Evolutionary conservation across 1,284 basidiomycete species (phyloP).

Genomic region (Pyrrhoderma lamaoense): DNA sequence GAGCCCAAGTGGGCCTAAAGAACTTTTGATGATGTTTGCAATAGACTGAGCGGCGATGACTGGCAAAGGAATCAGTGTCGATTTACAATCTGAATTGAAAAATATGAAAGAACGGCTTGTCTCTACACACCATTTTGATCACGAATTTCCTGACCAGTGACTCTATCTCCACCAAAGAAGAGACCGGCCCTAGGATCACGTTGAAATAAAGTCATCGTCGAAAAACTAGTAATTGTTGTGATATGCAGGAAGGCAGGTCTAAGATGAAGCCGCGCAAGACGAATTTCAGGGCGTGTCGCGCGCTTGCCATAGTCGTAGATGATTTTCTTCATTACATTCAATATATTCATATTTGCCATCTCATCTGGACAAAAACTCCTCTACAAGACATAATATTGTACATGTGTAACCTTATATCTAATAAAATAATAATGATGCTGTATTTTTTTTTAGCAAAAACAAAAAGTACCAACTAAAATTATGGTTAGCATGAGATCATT

Average conservation of each 20-base stretch:
- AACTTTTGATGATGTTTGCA: slow-evolving; percentile 97
- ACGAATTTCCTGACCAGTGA: slow-evolving; percentile 91
- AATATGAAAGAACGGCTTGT: neutral
- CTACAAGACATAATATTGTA: no score
- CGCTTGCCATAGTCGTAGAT: neutral
- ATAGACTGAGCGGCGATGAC: slow-evolving; percentile 95
- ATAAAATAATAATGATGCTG: no score
- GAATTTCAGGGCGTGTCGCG: neutral
- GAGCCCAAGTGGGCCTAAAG: slow-evolving; percentile 89
- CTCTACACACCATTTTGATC: slow-evolving; percentile 83
- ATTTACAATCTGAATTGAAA: slow-evolving; percentile 12
- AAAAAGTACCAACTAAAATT: no score
- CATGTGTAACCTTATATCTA: no score
- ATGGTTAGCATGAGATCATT: neutral
- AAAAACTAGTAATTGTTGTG: neutral
- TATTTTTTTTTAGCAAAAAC: no score
- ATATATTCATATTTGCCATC: no score
- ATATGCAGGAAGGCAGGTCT: neutral
- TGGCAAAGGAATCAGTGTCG: slow-evolving; percentile 26
- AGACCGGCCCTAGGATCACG: slow-evolving; percentile 81
- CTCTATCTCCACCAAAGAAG: slow-evolving; percentile 90
- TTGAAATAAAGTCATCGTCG: slow-evolving; percentile 57
- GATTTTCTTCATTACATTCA: neutral
- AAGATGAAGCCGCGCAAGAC: slow-evolving; percentile 1
- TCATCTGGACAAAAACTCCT: no score